These are phyloP conservation scores for Knoxdaviesia capensis DNA, from an alignment of 2,329 filamentous ascomycete genomes.

Conservation along the genomic window DNA sequence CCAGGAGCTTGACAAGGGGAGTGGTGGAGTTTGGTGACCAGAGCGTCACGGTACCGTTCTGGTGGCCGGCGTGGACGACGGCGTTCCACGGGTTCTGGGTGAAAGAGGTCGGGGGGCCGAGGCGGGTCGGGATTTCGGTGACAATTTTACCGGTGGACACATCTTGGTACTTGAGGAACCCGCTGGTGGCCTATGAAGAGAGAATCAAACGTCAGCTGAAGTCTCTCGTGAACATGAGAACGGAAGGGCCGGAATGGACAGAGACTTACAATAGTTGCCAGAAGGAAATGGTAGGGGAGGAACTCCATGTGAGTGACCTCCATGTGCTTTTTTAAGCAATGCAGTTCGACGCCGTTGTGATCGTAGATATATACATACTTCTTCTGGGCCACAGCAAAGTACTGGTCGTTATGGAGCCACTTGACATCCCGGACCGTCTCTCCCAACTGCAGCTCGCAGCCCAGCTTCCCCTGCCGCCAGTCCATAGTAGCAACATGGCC, in stretches of 20 bases:
- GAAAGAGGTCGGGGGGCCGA: constrained; percentile 67
- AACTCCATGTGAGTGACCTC: constrained; percentile 93
- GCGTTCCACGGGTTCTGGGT: constrained; percentile 85
- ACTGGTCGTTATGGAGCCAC: constrained; percentile 89
- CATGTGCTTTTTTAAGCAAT: constrained; percentile 74
- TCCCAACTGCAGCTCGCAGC: constrained; percentile 74
- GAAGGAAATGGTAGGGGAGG: constrained; percentile 83
- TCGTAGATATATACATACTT: constrained; percentile 97
- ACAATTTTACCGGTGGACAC: constrained; percentile 83
- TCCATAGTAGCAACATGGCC: constrained; percentile 94
- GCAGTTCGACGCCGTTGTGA: constrained; percentile 71
- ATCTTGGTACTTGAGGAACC: constrained; percentile 85
- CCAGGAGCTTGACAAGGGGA: constrained; percentile 76
- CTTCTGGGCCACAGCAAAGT: constrained; percentile 90
- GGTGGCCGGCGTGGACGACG: constrained; percentile 78
- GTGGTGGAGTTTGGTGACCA: constrained; percentile 88
- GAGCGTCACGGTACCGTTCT: constrained; percentile 82
- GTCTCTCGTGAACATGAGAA: neutral
- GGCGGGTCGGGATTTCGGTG: constrained; percentile 63
- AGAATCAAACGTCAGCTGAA: constrained; percentile 6
- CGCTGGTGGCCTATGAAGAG: constrained; percentile 44
- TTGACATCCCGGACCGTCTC: constrained; percentile 80
- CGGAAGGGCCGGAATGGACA: too few relatives aligned
- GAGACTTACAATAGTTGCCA: constrained; percentile 57
- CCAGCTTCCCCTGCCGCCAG: constrained; percentile 80